These are phyloP conservation scores for Scleroderma bovista DNA, from an alignment of 768 basidiomycete species.

Conservation along the genomic window DNA sequence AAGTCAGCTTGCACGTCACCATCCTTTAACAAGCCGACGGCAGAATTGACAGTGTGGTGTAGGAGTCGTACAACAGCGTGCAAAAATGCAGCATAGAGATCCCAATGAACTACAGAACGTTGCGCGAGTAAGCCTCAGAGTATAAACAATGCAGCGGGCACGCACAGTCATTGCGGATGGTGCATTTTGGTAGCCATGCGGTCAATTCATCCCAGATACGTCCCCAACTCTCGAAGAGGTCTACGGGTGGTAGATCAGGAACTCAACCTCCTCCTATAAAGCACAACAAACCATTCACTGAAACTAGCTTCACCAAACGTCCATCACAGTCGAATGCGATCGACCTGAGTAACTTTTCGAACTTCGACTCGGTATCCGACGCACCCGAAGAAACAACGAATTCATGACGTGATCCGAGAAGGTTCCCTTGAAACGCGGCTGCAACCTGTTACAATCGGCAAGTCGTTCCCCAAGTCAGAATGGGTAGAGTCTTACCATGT, in stretches of 20 bases:
- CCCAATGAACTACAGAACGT: constrained; percentile 49
- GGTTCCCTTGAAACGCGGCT: constrained; percentile 41
- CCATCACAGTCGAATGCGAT: constrained; percentile 54
- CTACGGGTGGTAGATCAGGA: constrained; percentile 8
- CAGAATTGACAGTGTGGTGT: constrained; percentile 30
- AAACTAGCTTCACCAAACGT: constrained; percentile 43
- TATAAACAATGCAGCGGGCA: neutral
- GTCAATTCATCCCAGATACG: constrained; percentile 19
- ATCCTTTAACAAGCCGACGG: constrained; percentile 26
- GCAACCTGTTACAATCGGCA: constrained; percentile 35
- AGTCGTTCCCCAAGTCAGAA: neutral
- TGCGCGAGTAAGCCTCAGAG: constrained; percentile 1
- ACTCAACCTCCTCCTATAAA: neutral
- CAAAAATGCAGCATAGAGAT: constrained; percentile 41
- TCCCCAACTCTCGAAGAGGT: constrained; percentile 22
- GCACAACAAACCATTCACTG: constrained; percentile 42
- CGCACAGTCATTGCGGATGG: constrained; percentile 43
- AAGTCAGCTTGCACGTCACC: constrained; percentile 21
- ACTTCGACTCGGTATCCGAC: constrained; percentile 54
- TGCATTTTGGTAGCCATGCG: constrained; percentile 20
- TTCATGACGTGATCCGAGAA: constrained; percentile 37
- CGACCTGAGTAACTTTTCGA: constrained; percentile 36
- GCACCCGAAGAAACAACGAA: constrained; percentile 47
- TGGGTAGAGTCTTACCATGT: constrained; percentile 45
- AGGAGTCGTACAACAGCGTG: constrained; percentile 37